These are phyloP conservation scores for Aspergillus piperis DNA, from an alignment of 2,329 filamentous ascomycete genomes.

Conservation along the genomic window DNA sequence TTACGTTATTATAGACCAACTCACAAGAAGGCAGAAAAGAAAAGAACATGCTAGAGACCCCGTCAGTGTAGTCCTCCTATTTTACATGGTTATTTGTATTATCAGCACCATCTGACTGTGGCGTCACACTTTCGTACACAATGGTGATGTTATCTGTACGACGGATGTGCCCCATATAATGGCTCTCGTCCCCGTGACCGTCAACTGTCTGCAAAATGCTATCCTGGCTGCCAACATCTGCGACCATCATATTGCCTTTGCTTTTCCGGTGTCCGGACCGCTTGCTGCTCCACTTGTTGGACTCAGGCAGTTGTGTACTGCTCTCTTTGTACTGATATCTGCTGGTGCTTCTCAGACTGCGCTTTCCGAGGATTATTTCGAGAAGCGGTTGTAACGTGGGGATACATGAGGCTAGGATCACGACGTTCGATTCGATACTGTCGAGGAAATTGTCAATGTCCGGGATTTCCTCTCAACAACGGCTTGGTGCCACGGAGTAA, in stretches of 20 bases:
- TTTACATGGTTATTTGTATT: not conserved
- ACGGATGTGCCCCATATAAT: conserved; percentile 15
- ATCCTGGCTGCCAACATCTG: conserved; percentile 25
- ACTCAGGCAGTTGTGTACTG: not conserved
- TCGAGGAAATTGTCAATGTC: not conserved
- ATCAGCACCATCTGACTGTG: not conserved
- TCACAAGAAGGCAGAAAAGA: not conserved
- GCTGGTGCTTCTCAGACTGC: conserved; percentile 13
- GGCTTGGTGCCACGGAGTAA: not conserved
- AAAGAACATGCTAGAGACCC: not conserved
- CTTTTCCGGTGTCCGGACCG: conserved; percentile 12
- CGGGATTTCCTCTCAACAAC: not conserved
- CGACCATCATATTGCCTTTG: conserved; percentile 8
- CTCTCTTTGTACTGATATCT: conserved; percentile 14
- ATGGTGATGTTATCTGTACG: conserved; percentile 22
- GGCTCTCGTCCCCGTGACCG: conserved; percentile 5
- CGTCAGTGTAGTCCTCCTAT: not conserved
- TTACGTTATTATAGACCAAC: not conserved
- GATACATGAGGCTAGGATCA: conserved; percentile 38
- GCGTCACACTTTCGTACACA: conserved; percentile 9
- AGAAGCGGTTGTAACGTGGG: conserved; percentile 36
- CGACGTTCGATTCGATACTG: conserved; percentile 35
- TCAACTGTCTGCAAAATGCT: conserved; percentile 23
- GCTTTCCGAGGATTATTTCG: conserved; percentile 27
- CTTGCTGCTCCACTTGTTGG: not conserved